Percentiles rank a stretch among this genome's conserved stretches.
Evolutionary conservation across 805 yeast genomes (phyloP).

Genomic region (Cyberlindnera nakhonratchasimensis): DNA sequence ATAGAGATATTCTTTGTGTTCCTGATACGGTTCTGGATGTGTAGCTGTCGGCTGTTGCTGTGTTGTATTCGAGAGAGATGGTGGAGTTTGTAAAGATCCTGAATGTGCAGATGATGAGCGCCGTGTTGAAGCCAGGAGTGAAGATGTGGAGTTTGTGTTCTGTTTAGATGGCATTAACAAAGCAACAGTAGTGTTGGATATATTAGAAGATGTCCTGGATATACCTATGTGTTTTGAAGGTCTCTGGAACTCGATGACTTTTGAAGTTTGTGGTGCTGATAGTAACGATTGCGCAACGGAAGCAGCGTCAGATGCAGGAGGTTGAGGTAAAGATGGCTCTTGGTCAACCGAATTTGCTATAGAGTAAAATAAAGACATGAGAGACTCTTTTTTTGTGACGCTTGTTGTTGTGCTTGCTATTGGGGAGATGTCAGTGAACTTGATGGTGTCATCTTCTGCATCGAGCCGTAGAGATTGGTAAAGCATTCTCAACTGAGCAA

Average conservation of each 20-base stretch:
- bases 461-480: slow-evolving; percentile 9
- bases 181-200: slow-evolving; percentile 11
- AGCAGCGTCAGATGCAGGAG: background rate
- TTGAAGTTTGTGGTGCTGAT: background rate
- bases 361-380: slow-evolving; percentile 33
- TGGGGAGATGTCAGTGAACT: slow-evolving; percentile 7
- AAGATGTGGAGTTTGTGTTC: slow-evolving; percentile 10
- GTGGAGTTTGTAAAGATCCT: slow-evolving; percentile 5
- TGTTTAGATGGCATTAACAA: slow-evolving; percentile 1
- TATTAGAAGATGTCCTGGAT: slow-evolving; percentile 10
- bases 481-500: slow-evolving; percentile 18
- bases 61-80: background rate
- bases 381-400: slow-evolving; percentile 25
- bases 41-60: background rate
- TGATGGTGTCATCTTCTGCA: slow-evolving; percentile 1
- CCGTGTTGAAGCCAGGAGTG: slow-evolving; percentile 2
- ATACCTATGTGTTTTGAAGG: background rate
- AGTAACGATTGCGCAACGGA: background rate
- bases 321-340: slow-evolving; percentile 3
- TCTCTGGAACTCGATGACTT: slow-evolving; percentile 5
- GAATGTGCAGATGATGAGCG: slow-evolving; percentile 4
- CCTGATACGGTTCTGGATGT: slow-evolving; percentile 22
- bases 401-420: slow-evolving; percentile 8
- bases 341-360: slow-evolving; percentile 26
- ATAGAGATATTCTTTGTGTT: slow-evolving; percentile 59